Evolutionary conservation across 805 yeast species (phyloP).

Genomic region (Wickerhamiella nectarea): DNA sequence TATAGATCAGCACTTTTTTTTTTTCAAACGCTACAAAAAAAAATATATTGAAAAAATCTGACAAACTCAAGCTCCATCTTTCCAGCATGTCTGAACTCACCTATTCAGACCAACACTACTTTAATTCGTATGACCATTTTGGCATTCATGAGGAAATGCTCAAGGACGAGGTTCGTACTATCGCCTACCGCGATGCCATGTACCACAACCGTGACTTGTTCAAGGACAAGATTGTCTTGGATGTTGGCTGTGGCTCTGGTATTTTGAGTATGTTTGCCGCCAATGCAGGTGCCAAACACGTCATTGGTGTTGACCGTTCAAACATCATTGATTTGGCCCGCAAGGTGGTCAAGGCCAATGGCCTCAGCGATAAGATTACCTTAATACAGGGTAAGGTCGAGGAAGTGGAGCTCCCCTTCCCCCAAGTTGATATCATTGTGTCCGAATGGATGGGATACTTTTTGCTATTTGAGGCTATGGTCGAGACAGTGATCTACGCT

Average conservation of each 20-base stretch:
- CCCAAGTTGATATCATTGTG: slow-evolving; percentile 83
- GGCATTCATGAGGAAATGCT: slow-evolving; percentile 99
- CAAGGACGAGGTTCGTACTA: slow-evolving; percentile 85
- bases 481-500: slow-evolving; percentile 88
- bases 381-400: slow-evolving; percentile 85
- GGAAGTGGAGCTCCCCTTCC: slow-evolving; percentile 72
- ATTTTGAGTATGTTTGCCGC: slow-evolving; percentile 96
- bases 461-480: slow-evolving; percentile 89
- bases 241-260: slow-evolving; percentile 99
- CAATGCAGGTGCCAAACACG: slow-evolving; percentile 97
- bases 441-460: slow-evolving; percentile 99
- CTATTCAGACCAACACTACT: slow-evolving; percentile 74
- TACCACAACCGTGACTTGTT: slow-evolving; percentile 76
- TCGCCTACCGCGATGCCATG: slow-evolving; percentile 84
- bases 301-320: slow-evolving; percentile 94
- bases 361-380: slow-evolving; percentile 74
- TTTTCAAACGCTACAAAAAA: background rate
- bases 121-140: slow-evolving; percentile 88
- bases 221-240: slow-evolving; percentile 86
- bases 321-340: slow-evolving; percentile 94
- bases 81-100: slow-evolving; percentile 18
- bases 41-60: background rate
- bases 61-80: background rate
- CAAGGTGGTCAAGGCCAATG: slow-evolving; percentile 71
- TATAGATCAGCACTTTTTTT: no score